phyloP scores from a whole-genome alignment of 257 asterid species.

The Petunia axillaris region DNA sequence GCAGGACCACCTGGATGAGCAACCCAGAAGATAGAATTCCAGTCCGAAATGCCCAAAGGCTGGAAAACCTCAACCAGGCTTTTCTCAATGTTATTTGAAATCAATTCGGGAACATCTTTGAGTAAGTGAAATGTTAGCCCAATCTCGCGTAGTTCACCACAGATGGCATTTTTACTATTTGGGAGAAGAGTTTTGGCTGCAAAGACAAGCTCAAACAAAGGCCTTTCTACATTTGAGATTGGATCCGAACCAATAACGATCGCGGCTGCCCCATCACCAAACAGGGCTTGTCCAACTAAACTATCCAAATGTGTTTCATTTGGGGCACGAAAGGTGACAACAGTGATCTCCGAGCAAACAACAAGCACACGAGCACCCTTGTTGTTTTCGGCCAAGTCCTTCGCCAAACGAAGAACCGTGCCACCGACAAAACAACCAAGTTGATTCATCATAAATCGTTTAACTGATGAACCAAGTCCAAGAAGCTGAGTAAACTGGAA shows the following conservation, averaged over 20 bases:
- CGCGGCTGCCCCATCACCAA: conserved; percentile 23
- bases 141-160: conserved; percentile 56
- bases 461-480: conserved; percentile 44
- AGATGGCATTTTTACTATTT: conserved; percentile 52
- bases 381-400: too few relatives aligned
- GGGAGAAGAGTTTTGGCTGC: conserved; percentile 66
- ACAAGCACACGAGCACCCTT: too few relatives aligned
- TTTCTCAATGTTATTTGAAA: conserved; percentile 51
- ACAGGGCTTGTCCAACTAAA: conserved; percentile 60
- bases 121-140: conserved; percentile 56
- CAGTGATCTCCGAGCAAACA: conserved; percentile 11
- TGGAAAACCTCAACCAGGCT: conserved; percentile 52
- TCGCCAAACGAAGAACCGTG: conserved; percentile 49
- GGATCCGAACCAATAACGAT: conserved; percentile 56
- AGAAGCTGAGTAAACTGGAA: conserved; percentile 55
- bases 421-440: conserved; percentile 77
- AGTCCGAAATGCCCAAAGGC: conserved; percentile 53
- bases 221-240: conserved; percentile 44
- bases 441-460: conserved; percentile 72
- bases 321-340: conserved; percentile 64
- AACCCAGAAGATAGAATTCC: conserved; percentile 65
- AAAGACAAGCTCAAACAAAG: conserved; percentile 55
- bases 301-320: conserved; percentile 52
- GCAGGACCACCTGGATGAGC: conserved; percentile 37
- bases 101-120: conserved; percentile 54